Conservation (phyloP, 352 stramenopile species). For the Globisporangium apiculatum region DNA sequence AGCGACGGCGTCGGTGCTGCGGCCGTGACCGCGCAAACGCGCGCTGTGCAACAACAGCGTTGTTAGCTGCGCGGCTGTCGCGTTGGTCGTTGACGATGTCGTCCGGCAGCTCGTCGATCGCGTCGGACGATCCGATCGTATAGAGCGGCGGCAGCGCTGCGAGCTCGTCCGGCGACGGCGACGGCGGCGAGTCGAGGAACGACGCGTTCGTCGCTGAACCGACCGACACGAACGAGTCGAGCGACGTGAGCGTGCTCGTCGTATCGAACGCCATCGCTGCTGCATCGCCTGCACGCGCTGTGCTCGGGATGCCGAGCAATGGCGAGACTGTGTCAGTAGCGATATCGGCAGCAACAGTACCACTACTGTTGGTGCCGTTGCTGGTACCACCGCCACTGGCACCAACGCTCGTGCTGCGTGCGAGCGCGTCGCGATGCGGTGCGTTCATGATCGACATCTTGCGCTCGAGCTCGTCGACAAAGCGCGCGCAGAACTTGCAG, state of each 20-base stretch:
- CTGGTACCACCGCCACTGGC: slow-evolving; percentile 3
- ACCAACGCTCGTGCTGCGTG: slow-evolving; percentile 5
- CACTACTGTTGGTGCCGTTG: background rate
- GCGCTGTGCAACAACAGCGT: slow-evolving; percentile 1
- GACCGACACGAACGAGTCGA: slow-evolving; percentile 8
- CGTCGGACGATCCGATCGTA: slow-evolving; percentile 27
- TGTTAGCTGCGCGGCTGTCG: no score
- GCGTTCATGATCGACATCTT: slow-evolving; percentile 19
- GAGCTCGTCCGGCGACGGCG: background rate
- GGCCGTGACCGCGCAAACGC: slow-evolving; percentile 4
- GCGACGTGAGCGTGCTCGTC: background rate
- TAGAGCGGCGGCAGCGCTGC: slow-evolving; percentile 15
- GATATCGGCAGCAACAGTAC: no score
- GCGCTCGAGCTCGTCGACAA: slow-evolving; percentile 31
- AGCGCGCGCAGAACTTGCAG: slow-evolving; percentile 68
- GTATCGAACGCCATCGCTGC: background rate
- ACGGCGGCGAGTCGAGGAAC: slow-evolving; percentile 12
- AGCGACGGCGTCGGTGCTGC: slow-evolving; percentile 35
- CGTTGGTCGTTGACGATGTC: no score
- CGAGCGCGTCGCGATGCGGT: slow-evolving; percentile 6
- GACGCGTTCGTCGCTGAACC: slow-evolving; percentile 6
- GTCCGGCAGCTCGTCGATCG: slow-evolving; percentile 7
- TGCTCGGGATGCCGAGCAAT: slow-evolving; percentile 3
- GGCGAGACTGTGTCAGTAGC: slow-evolving; percentile 8
- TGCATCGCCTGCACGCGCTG: background rate